Conservation (phyloP, 768 basidiomycete species). For the Leccinum disarticulatum region DNA sequence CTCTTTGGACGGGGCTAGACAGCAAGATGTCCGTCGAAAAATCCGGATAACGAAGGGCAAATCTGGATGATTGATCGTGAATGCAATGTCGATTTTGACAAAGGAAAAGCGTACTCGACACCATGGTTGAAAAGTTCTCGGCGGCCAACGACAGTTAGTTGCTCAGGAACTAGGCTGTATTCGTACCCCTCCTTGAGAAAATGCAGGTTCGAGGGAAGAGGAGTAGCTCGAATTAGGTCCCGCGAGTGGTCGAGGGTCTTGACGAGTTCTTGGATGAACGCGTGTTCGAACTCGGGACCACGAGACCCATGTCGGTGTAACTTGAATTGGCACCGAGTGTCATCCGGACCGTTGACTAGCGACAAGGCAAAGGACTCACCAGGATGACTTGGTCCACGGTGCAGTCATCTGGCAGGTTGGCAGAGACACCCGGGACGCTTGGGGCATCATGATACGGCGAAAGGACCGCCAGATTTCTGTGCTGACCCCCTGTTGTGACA, state of each 20-base stretch:
- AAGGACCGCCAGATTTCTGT: conserved; percentile 31
- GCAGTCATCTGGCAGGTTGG: conserved; percentile 38
- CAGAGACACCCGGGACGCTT: conserved; percentile 26
- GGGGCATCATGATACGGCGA: conserved; percentile 38
- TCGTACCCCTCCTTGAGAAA: conserved; percentile 41
- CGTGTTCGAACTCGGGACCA: conserved; percentile 34
- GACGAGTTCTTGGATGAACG: conserved; percentile 34
- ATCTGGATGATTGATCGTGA: conserved; percentile 8
- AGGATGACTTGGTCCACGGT: conserved; percentile 39
- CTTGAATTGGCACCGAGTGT: conserved; percentile 20
- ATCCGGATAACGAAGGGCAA: conserved; percentile 23
- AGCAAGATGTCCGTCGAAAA: conserved; percentile 19
- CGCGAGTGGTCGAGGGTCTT: conserved; percentile 29
- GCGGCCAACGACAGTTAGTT: conserved; percentile 39
- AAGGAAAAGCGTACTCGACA: conserved; percentile 29
- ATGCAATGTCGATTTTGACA: not conserved
- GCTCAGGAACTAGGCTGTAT: conserved; percentile 33
- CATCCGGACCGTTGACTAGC: not conserved
- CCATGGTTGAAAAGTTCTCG: conserved; percentile 42
- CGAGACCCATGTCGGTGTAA: conserved; percentile 44
- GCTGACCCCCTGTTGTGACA: not conserved
- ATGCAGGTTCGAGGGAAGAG: conserved; percentile 33
- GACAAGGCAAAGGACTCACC: conserved; percentile 20
- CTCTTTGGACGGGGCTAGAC: conserved; percentile 21
- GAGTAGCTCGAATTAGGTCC: conserved; percentile 24